These are phyloP conservation scores for Penicillium parvum DNA, from an alignment of 495 filamentous ascomycete species.

Conservation along the genomic window DNA sequence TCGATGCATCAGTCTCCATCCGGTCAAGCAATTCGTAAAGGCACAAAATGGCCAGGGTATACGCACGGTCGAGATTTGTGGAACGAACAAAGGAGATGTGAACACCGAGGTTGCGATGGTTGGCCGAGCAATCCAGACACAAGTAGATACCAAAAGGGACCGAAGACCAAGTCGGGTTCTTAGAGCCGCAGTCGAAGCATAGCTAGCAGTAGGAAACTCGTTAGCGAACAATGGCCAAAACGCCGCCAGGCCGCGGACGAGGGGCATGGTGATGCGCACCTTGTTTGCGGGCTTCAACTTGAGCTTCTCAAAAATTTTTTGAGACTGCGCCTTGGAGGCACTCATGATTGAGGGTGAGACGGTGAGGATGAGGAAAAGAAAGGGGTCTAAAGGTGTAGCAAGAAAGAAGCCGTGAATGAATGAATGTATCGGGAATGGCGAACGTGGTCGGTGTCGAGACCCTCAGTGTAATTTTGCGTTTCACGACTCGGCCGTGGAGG, in stretches of 20 bases:
- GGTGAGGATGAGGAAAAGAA: slow-evolving; percentile 4
- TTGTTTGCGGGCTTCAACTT: slow-evolving; percentile 92
- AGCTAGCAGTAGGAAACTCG: slow-evolving; percentile 48
- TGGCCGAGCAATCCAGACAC: slow-evolving; percentile 91
- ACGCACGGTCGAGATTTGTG: slow-evolving; percentile 95
- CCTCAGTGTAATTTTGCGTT: slow-evolving; percentile 17
- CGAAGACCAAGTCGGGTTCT: slow-evolving; percentile 97
- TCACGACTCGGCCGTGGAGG: slow-evolving; percentile 3
- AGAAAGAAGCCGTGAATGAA: slow-evolving; percentile 16
- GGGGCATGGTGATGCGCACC: slow-evolving; percentile 49
- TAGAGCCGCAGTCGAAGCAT: slow-evolving; percentile 95
- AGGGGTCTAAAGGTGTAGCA: slow-evolving; percentile 8
- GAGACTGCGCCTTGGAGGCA: slow-evolving; percentile 90
- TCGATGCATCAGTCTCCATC: slow-evolving; percentile 18
- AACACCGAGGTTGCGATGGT: slow-evolving; percentile 87
- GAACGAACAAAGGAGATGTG: slow-evolving; percentile 98
- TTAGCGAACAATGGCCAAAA: slow-evolving; percentile 22
- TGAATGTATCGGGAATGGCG: slow-evolving; percentile 21
- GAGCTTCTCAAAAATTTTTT: slow-evolving; percentile 97
- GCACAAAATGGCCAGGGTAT: not conserved
- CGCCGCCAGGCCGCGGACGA: slow-evolving; percentile 8
- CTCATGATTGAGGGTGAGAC: slow-evolving; percentile 53
- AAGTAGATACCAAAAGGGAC: slow-evolving; percentile 97
- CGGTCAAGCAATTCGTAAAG: not conserved
- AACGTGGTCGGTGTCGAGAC: slow-evolving; percentile 26